Evolutionary conservation across 83 land plant genomes (phyloP).

Genomic region (Picea abies): DNA sequence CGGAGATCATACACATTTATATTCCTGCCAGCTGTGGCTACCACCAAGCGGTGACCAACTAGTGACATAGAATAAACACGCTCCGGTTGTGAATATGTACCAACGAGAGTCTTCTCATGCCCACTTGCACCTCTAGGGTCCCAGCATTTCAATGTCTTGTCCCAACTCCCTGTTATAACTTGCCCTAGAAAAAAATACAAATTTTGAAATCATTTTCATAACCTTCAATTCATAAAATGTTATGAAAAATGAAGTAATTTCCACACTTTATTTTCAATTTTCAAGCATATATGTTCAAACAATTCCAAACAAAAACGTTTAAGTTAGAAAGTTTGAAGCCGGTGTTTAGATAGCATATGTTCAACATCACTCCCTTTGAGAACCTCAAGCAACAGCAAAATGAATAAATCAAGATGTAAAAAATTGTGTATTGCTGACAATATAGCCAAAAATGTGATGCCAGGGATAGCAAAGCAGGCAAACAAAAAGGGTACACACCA

Average conservation of each 20-base stretch:
- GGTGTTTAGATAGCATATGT: neutral
- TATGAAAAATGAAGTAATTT: neutral
- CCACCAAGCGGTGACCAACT: constrained; percentile 76
- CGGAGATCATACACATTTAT: constrained; percentile 96
- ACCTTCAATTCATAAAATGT: neutral
- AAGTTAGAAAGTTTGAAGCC: neutral
- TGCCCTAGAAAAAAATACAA: constrained; percentile 55
- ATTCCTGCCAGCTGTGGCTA: constrained; percentile 99
- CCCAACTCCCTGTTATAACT: constrained; percentile 98
- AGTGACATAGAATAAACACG: constrained; percentile 63
- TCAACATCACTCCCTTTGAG: neutral
- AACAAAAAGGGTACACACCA: neutral
- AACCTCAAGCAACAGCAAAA: neutral
- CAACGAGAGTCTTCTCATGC: constrained; percentile 70
- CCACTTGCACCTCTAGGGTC: constrained; percentile 98
- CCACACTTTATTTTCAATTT: neutral
- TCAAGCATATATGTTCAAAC: neutral
- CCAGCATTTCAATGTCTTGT: constrained; percentile 96
- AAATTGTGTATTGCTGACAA: too few relatives aligned
- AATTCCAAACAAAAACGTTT: neutral
- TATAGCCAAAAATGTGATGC: neutral
- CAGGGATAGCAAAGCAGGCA: neutral
- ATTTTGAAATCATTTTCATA: neutral
- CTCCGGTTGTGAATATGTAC: constrained; percentile 92
- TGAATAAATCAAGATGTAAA: neutral